phyloP scores from a whole-genome alignment of 2,329 filamentous ascomycete genomes.

The Ophiocordyceps robertsii region DNA sequence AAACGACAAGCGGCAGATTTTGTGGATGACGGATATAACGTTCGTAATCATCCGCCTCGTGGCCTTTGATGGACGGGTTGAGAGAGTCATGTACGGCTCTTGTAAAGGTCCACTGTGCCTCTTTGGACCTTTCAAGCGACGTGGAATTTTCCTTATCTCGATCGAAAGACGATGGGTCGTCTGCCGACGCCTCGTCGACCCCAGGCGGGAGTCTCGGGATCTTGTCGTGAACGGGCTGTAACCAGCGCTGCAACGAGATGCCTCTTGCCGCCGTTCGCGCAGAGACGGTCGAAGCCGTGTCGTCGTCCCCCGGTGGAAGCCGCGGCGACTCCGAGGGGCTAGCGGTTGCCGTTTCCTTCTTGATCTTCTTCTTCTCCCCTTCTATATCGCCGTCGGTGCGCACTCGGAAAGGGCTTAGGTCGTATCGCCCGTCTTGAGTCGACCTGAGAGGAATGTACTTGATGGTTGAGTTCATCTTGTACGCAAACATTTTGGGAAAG shows the following conservation, averaged over 20 bases:
- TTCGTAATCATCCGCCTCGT: slow-evolving; percentile 75
- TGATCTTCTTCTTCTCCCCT: slow-evolving; percentile 44
- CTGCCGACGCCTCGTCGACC: background rate
- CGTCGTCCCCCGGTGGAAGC: slow-evolving; percentile 22
- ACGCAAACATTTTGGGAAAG: slow-evolving; percentile 83
- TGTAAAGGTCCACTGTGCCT: slow-evolving; percentile 78
- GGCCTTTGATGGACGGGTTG: slow-evolving; percentile 64
- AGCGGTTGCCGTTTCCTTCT: slow-evolving; percentile 59
- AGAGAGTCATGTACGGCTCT: slow-evolving; percentile 77
- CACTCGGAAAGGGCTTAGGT: slow-evolving; percentile 79
- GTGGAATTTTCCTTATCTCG: slow-evolving; percentile 37
- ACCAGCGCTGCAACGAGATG: slow-evolving; percentile 47
- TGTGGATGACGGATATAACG: slow-evolving; percentile 84
- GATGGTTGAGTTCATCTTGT: slow-evolving; percentile 80
- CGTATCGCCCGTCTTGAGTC: slow-evolving; percentile 60
- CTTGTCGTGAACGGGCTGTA: slow-evolving; percentile 34
- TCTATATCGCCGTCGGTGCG: slow-evolving; percentile 51
- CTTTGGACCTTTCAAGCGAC: slow-evolving; percentile 61
- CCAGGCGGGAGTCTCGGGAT: slow-evolving; percentile 4
- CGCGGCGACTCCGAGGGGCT: slow-evolving; percentile 36
- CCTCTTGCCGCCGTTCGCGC: slow-evolving; percentile 26
- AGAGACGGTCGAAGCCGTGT: slow-evolving; percentile 23
- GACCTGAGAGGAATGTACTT: slow-evolving; percentile 68
- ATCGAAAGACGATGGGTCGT: background rate
- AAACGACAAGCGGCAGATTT: slow-evolving; percentile 71